Base-by-base conservation (phyloP, 768 basidiomycete species). In the Pulveroboletus sp. region DNA sequence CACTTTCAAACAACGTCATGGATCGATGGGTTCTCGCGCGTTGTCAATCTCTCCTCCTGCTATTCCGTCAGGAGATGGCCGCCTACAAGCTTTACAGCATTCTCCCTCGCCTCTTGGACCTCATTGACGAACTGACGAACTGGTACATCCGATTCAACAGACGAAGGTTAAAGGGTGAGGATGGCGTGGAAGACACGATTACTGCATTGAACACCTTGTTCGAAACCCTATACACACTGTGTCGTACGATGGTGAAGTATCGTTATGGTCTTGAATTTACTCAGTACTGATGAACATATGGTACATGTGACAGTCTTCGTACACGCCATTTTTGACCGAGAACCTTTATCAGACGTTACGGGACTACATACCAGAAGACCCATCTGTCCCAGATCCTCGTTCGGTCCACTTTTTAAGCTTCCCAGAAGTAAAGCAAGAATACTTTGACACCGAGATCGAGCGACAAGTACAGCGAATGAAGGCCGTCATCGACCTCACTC, bases 101-200 rank as follows among this genome's bases (percentile, higher is more conserved):
- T 73, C 92, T 97, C 55, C 93, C 93, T n/a, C 83, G 92, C 31
- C 75, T 97, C 37, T 75, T 98, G 51, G 87, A 89, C 56, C 83
- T 99, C 50, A 80, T 99, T 28, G 92, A 95, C 57, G 96, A 98
- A 68, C 77, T 98, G 51, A 99, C 96, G 18, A 99, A 99, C 66
- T 97, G 94, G 93, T 99, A 99, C 71, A 98, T 99, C 65, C 92
- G 96, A 42, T 98, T 98, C 75, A 99, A 99, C 71, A 84, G 96
- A 39, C 86, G 86, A 57, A 81, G 96, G 14, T 74, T 99, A 53
- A 99, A 99, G 77, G 96, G 96, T 39, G 90, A 95, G 67, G 87
- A 92, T 60, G 89, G 95, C 3, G 76, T 78, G 49, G 89, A 92
- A 55, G 95, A 98, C 60, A 93, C 93, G 8, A 65, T 82, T 14